Percentiles rank a stretch among this genome's conserved stretches.
These are phyloP conservation scores for Pichia sp. DNA, from an alignment of 1,139 yeast species.

Conservation along the genomic window DNA sequence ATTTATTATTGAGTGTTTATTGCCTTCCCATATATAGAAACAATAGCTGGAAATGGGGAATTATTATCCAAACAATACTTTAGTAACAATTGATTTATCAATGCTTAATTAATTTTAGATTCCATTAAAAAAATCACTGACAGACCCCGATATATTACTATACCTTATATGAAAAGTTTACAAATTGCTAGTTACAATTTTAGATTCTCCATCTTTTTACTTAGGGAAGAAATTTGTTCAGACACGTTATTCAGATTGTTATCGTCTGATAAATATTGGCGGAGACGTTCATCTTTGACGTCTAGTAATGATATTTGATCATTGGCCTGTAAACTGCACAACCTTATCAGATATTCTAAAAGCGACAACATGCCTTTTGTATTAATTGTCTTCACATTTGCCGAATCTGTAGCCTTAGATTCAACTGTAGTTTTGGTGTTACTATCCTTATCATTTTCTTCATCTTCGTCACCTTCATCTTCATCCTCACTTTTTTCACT, in stretches of 20 bases:
- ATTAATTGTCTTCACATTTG: neutral
- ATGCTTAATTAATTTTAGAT: too few relatives aligned
- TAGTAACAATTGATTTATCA: too few relatives aligned
- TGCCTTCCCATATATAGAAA: neutral
- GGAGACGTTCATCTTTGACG: conserved; percentile 61
- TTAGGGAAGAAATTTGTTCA: conserved; percentile 4
- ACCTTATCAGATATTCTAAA: conserved; percentile 58
- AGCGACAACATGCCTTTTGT: conserved; percentile 37
- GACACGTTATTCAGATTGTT: conserved; percentile 20
- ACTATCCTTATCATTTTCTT: neutral
- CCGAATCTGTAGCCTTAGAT: neutral
- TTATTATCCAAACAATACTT: too few relatives aligned
- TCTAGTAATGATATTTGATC: conserved; percentile 52
- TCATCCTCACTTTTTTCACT: conserved; percentile 16
- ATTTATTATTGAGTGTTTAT: too few relatives aligned
- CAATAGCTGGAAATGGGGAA: neutral
- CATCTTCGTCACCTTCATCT: conserved; percentile 11
- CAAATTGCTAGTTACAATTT: neutral
- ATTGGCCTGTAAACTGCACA: conserved; percentile 55
- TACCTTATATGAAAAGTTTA: too few relatives aligned
- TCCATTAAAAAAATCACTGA: too few relatives aligned
- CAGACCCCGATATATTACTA: too few relatives aligned
- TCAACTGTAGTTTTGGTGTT: neutral
- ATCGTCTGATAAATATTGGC: conserved; percentile 61
- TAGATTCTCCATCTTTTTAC: conserved; percentile 9